Evolutionary conservation across 805 yeast genomes (phyloP), one percentile per base, ranked within the genome.

Genomic region (Dipodascopsis uninucleata): DNA sequence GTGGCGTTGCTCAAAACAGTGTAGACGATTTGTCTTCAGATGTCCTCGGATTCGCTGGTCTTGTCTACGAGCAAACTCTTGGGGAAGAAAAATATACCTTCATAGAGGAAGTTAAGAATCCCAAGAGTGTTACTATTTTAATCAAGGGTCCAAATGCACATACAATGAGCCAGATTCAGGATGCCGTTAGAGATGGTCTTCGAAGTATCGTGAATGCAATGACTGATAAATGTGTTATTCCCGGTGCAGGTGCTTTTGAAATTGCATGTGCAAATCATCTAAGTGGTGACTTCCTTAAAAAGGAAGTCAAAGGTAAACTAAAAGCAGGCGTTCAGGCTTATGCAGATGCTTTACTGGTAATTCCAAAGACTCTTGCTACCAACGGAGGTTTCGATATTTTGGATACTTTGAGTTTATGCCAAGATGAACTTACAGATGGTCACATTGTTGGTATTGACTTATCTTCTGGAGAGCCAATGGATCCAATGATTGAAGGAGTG

Each of bases 61-160:
- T 77, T 44, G 95, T 93, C 7, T 85, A 85, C 64, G 97, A 93
- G 71, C 86, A 87, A 63, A 79, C 89, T 24, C 78, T 93, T 52
- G 98, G 97, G 40, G 99, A 93, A 70, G 99, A 94, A 62, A 93
- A 93, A 69, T 93, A 84, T 71, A 93, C 99, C 16, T 93, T 84
- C 68, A 85, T 93, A 41, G 94, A 96, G 43, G 95, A 90, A 25
- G 74, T 69, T 57, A 78, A 76, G 64, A 84, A 87, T 61, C 97
- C 97, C 49, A 85, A 85, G 66, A 78, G 95, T 4, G 93, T 88
- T 57, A 86, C 96, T 8, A 85, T 93, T 47, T 74, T 93, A 50
- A 89, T 93, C 63, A 86, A 87, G 68, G 98, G 97, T 20, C 89
- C 96, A 40, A 90, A 94, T 48, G 79, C 80, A 55, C 93, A 90